Evolutionary conservation across 805 yeast genomes (phyloP).

Genomic region (Ogataea paradorogensis): DNA sequence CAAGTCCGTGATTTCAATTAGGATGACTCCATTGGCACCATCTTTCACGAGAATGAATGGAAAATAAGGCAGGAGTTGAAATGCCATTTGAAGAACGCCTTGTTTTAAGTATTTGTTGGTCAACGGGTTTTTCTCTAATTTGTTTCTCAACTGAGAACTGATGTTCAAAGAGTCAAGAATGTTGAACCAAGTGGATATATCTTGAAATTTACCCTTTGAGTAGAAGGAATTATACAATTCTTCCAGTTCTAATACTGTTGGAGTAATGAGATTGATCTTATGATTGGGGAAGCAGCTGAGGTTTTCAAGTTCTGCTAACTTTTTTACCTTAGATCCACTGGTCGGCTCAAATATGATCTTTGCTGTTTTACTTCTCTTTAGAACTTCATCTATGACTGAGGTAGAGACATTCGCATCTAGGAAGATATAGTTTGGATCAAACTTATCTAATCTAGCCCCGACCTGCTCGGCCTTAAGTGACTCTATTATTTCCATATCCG

Average conservation of each 20-base stretch:
- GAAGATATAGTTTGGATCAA: slow-evolving; percentile 49
- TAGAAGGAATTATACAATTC: slow-evolving; percentile 51
- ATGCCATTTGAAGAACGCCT: slow-evolving; percentile 63
- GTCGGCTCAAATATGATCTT: slow-evolving; percentile 72
- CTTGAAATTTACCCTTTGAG: slow-evolving; percentile 41
- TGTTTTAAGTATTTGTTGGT: slow-evolving; percentile 29
- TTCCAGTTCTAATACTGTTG: slow-evolving; percentile 63
- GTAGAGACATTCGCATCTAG: slow-evolving; percentile 68
- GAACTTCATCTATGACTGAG: slow-evolving; percentile 38
- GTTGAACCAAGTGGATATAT: slow-evolving; percentile 70
- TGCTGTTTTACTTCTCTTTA: slow-evolving; percentile 26
- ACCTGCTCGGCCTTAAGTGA: slow-evolving; percentile 44
- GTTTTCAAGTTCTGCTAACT: slow-evolving; percentile 37
- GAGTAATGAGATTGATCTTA: slow-evolving; percentile 52
- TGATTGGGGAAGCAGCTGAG: slow-evolving; percentile 49
- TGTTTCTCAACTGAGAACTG: slow-evolving; percentile 44
- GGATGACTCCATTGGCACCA: slow-evolving; percentile 61
- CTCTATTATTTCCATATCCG: slow-evolving; percentile 78
- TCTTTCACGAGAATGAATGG: slow-evolving; percentile 66
- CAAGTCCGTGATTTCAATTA: slow-evolving; percentile 37
- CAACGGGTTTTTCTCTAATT: slow-evolving; percentile 36
- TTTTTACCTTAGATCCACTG: slow-evolving; percentile 57
- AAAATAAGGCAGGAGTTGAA: slow-evolving; percentile 70
- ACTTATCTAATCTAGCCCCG: slow-evolving; percentile 35
- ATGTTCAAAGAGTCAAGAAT: slow-evolving; percentile 58